Base-by-base conservation (phyloP, 208 protist species). In the Angomonas desouzai region DNA sequence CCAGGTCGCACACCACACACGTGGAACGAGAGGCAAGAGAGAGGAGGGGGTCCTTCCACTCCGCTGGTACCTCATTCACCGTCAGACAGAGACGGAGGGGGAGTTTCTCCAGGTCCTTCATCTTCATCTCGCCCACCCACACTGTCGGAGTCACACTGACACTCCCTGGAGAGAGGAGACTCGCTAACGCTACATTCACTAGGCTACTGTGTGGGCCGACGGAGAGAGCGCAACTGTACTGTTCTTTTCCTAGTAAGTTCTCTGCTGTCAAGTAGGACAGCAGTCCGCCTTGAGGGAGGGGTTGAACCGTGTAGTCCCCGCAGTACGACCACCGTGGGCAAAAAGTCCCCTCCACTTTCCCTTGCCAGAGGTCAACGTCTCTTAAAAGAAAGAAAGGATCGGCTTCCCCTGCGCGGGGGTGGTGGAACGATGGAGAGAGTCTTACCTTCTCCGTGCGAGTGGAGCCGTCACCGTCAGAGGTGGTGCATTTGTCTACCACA, bases 401-500 rank as follows among this genome's bases (percentile, higher is more conserved):
- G 6, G 56, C 13, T 33, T 61, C 56, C 23, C 56, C 56, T n/a
- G 29, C 4, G n/a, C 33, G 56, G 3, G 56, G 30, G 25, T 61
- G 56, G 1, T n/a, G 1, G 27, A 61, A 61, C 30, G 18, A 48
- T 7, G 56, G 56, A 20, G 32, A 40, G 1, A 43, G 28, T 27
- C 56, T 27, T 23, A 61, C 38, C 9, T 16, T 3, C n/a, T 27
- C 20, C 10, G n/a, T 6, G 9, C 45, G 34, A 10, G 6, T 18
- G 56, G 25, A 25, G 34, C 22, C 33, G 9, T 9, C 34, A 9
- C 13, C 36, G 6, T 29, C 56, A 7, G 56, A 27, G 18, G 18
- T 7, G 6, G 48, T 28, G 7, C 20, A 16, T 4, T 20, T 22
- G 16, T 76, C 30, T n/a, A 87, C 18, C 11, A 74, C 72, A 49